These are phyloP conservation scores for Dothistroma septosporum DNA, from an alignment of 2,329 filamentous ascomycete species.

Conservation along the genomic window DNA sequence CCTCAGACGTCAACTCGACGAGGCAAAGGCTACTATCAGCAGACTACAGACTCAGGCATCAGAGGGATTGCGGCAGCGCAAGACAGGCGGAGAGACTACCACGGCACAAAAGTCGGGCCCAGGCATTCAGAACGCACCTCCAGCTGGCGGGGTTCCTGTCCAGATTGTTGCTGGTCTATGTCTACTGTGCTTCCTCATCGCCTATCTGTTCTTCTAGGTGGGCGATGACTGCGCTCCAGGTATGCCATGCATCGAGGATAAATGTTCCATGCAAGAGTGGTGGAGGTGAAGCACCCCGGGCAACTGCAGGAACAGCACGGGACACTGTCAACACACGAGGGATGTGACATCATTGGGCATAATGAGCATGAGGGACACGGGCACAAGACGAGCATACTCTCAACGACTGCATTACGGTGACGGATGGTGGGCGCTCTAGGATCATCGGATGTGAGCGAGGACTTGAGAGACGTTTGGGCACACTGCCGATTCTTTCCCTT, in stretches of 20 bases:
- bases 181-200: constrained; percentile 84
- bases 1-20: constrained; percentile 66
- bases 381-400: background rate
- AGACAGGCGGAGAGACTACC: constrained; percentile 40
- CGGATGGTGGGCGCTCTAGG: background rate
- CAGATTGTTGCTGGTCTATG: constrained; percentile 80
- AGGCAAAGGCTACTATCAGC: constrained; percentile 70
- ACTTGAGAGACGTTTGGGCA: constrained; percentile 4
- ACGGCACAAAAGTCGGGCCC: constrained; percentile 19
- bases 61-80: constrained; percentile 76
- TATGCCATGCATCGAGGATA: constrained; percentile 3
- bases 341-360: background rate
- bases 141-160: constrained; percentile 71
- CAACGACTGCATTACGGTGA: background rate
- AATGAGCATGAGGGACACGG: background rate
- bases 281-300: background rate
- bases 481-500: background rate
- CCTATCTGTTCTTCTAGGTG: constrained; percentile 88
- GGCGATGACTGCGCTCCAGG: constrained; percentile 5
- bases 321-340: background rate
- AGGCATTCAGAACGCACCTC: constrained; percentile 25
- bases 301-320: background rate
- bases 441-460: background rate
- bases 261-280: constrained; percentile 3
- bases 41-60: constrained; percentile 60